Base-by-base conservation (phyloP, 495 filamentous ascomycete species). In the Tuber borchii region DNA sequence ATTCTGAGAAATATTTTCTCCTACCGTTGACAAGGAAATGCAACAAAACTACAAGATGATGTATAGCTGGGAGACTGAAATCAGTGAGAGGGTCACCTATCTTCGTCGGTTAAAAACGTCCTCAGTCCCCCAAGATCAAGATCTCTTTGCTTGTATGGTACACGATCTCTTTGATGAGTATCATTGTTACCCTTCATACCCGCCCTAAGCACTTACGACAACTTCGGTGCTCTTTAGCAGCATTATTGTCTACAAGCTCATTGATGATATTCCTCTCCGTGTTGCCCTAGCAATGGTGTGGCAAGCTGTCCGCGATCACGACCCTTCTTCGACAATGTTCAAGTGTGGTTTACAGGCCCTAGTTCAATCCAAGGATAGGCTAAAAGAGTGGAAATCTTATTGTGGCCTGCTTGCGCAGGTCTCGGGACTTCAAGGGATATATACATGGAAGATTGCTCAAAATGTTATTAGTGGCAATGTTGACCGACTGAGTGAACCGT, bases 121-220 rank as follows among this genome's bases (percentile, higher is more conserved):
- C 0, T 87, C 88, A 39, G 92, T 95, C 73, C 89, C 93, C 2
- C 85, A 89, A 20, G 93, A 97, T 73, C 94, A 97, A 83, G 95
- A 99, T 81, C 87, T 97, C 6, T 99, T 98, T 83, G 93, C 94
- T 19, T 97, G 95, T 84, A 98, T 99, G 95, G 94, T 99, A 44
- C 95, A 97, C 79, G 95, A 95, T 0, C 87, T 99, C 14, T 97
- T 98, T 79, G 95, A 99, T 79, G 95, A 99, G 84, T 99, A 97
- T 83, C 90, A 91, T 69, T 97, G 96, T 83, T 99, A 97, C 82
- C 88, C 90, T 65, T 93, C 94, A 79, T 99, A 99, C 83, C 96
- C 96, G 6, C 87, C 97, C 7, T 94, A 95, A 78, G 95, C 95
- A 45, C 85, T 99, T 73, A 94, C 94, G 10, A 97, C 94, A 17